A percentile compares a stretch with the other conserved stretches of the same genome.
Evolutionary conservation across 1,284 basidiomycete genomes (phyloP).

Genomic region (Fomitopsis pinicola): DNA sequence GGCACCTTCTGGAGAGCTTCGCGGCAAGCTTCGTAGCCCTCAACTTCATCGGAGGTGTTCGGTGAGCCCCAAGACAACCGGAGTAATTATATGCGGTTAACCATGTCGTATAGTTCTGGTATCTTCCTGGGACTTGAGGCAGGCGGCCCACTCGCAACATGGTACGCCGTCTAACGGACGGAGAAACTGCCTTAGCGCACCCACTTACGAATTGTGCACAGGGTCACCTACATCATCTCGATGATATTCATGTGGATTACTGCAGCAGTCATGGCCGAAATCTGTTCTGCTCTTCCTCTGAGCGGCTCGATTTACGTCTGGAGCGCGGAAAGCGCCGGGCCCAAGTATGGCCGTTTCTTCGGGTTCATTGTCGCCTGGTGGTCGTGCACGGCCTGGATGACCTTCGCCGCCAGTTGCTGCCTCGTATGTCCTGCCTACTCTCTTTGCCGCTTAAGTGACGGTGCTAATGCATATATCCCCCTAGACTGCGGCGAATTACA

Average conservation of each 20-base stretch:
- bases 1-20: constrained; percentile 78
- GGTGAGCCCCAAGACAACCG: constrained; percentile 37
- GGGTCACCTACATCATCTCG: constrained; percentile 79
- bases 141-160: constrained; percentile 81
- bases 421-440: constrained; percentile 49
- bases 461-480: neutral
- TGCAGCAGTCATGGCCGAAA: constrained; percentile 79
- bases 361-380: constrained; percentile 89
- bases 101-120: constrained; percentile 44
- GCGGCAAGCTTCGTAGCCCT: constrained; percentile 81
- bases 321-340: constrained; percentile 85
- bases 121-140: constrained; percentile 80
- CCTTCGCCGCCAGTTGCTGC: constrained; percentile 79
- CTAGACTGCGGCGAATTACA: constrained; percentile 80
- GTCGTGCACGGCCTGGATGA: constrained; percentile 88
- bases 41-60: constrained; percentile 82
- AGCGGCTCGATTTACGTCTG: constrained; percentile 89
- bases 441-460: neutral
- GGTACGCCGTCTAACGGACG: constrained; percentile 35
- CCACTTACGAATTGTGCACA: constrained; percentile 22
- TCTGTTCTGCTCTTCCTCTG: constrained; percentile 80
- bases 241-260: constrained; percentile 83
- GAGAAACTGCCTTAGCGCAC: neutral
- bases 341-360: constrained; percentile 77
- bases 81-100: neutral